Percentiles rank a stretch among this genome's conserved stretches.
Evolutionary conservation across 2,329 filamentous ascomycete species (phyloP).

Genomic region (Cordyceps pruinosa): DNA sequence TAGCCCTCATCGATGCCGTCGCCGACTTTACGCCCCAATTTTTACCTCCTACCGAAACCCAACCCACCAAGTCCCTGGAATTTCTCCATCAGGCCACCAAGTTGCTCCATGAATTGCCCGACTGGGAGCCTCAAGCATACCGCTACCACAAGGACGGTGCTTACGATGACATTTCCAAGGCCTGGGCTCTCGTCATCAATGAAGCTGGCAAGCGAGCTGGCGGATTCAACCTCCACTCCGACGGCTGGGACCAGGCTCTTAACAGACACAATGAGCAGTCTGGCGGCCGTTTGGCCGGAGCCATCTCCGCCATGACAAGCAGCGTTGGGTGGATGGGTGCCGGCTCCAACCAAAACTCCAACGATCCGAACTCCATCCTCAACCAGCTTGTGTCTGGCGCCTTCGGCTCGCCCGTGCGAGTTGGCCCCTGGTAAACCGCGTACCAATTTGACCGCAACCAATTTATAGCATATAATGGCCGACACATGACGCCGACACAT

Average conservation of each 20-base stretch:
- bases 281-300: slow-evolving; percentile 71
- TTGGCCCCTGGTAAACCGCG: slow-evolving; percentile 52
- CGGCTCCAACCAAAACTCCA: slow-evolving; percentile 23
- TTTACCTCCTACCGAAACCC: slow-evolving; percentile 81
- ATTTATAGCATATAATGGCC: slow-evolving; percentile 11
- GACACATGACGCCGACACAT: background rate
- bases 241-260: slow-evolving; percentile 86
- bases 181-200: slow-evolving; percentile 85
- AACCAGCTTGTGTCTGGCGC: slow-evolving; percentile 56
- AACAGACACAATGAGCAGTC: slow-evolving; percentile 83
- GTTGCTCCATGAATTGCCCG: slow-evolving; percentile 79
- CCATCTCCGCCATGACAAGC: slow-evolving; percentile 67
- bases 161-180: slow-evolving; percentile 91
- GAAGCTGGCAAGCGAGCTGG: slow-evolving; percentile 88
- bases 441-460: slow-evolving; percentile 1
- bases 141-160: slow-evolving; percentile 91
- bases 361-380: slow-evolving; percentile 50
- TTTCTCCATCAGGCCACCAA: slow-evolving; percentile 88
- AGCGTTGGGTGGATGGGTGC: slow-evolving; percentile 72
- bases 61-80: slow-evolving; percentile 73
- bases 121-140: slow-evolving; percentile 85
- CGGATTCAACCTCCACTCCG: slow-evolving; percentile 81
- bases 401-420: slow-evolving; percentile 53
- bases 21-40: slow-evolving; percentile 95
- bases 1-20: slow-evolving; percentile 78